phyloP scores from a whole-genome alignment of 495 filamentous ascomycete genomes.

The Xylaria venustula region DNA sequence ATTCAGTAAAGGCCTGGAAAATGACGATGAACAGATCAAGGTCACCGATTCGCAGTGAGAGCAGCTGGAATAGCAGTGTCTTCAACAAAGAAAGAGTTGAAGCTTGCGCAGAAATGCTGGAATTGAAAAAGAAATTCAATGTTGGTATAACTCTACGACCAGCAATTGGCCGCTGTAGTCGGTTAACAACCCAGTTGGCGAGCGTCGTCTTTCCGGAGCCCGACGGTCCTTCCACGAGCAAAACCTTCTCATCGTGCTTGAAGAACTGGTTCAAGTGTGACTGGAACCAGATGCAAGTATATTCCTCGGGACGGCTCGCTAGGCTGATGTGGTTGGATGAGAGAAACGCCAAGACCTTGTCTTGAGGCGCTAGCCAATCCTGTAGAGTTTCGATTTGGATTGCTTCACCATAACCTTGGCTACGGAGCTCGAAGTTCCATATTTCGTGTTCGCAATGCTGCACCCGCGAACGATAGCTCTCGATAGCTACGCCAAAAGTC shows the following conservation, averaged over 20 bases:
- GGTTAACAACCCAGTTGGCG: constrained; percentile 7
- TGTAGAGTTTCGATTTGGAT: constrained; percentile 4
- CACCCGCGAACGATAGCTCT: constrained; percentile 2
- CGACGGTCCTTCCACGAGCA: constrained; percentile 3
- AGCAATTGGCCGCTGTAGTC: constrained; percentile 1
- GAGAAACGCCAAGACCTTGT: background rate
- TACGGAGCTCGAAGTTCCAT: constrained; percentile 10
- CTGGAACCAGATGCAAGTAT: constrained; percentile 11
- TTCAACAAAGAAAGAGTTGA: constrained; percentile 2
- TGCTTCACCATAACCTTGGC: constrained; percentile 5
- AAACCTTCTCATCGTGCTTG: background rate
- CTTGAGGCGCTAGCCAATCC: constrained; percentile 4
- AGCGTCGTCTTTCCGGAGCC: constrained; percentile 9
- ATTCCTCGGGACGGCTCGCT: constrained; percentile 1
- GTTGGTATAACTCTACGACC: background rate
- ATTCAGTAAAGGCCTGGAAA: constrained; percentile 4
- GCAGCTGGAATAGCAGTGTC: constrained; percentile 5
- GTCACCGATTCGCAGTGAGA: background rate
- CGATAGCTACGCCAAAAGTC: background rate
- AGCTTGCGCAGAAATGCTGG: background rate
- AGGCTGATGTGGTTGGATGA: constrained; percentile 8
- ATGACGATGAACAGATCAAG: background rate
- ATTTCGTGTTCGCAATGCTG: constrained; percentile 1
- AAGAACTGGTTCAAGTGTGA: constrained; percentile 11
- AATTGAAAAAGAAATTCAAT: constrained; percentile 5